Evolutionary conservation across 805 yeast genomes (phyloP), one percentile per base, ranked within the genome.

Genomic region (Huiozyma naganishii): DNA sequence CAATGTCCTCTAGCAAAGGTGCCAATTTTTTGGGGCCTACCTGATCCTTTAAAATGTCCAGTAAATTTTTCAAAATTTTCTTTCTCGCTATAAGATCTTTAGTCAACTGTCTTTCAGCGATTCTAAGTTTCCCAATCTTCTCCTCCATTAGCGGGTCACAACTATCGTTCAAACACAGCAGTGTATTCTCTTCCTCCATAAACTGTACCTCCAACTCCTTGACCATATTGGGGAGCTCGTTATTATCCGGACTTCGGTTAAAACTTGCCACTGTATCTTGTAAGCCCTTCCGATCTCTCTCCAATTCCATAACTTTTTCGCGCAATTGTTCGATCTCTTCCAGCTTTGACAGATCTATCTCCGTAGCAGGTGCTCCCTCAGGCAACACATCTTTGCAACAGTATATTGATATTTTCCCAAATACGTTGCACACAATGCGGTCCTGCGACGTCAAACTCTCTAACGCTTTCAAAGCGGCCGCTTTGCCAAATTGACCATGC

Each of bases 351-450:
- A 30, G 33, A 30, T 30, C n/a, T 9, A 9, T 11, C 33, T n/a
- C 49, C 50, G 4, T 29, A 37, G 3, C 45, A 46, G 10, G 29
- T 45, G 30, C 33, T 3, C n/a, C 33, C n/a, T 11, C 5, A 30
- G 52, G 40, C 34, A 54, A 53, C 6, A 56, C 49, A 44, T 70
- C 69, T n/a, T 63, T 61, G 37, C 70, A 71, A 29, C 70, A 66
- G 42, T 71, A 72, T 27, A 71, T 67, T 0, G 50, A 51, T 32
- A 67, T 55, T 47, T 73, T 74, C 0, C 78, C 79, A 45, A 69
- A 70, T 6, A 60, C 41, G 49, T 72, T 73, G 0, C 61, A 52
- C 0, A 64, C 46, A 29, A 74, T 58, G 42, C 62, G 65, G 0
- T 58, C 61, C 8, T 64, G 56, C 4, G 45, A 48, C 0, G 61